Conservation (phyloP, 495 filamentous ascomycete species). For the Aeminium ludgeri region DNA sequence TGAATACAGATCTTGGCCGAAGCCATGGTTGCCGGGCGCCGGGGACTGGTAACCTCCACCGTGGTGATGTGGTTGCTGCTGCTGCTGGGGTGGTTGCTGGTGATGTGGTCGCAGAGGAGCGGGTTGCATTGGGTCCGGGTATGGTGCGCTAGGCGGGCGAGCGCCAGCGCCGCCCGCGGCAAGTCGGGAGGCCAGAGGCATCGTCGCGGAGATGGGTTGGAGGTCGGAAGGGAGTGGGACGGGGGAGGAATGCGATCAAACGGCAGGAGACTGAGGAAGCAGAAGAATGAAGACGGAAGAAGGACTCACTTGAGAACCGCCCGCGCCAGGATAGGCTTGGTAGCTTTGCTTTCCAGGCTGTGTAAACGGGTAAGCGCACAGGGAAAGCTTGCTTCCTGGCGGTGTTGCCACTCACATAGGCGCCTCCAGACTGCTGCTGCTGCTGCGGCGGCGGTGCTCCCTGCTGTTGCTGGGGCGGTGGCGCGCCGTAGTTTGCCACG, state of each 20-base stretch:
- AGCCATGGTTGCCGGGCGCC: slow-evolving; percentile 4
- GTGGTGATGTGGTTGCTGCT: slow-evolving; percentile 6
- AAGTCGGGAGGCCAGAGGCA: slow-evolving; percentile 11
- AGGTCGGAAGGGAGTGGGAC: background rate
- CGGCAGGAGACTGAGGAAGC: background rate
- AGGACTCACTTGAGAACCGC: slow-evolving; percentile 4
- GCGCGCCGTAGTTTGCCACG: slow-evolving; percentile 4
- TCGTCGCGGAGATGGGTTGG: slow-evolving; percentile 3
- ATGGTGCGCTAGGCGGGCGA: slow-evolving; percentile 1
- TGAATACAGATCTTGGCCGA: slow-evolving; percentile 14
- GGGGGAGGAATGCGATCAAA: background rate
- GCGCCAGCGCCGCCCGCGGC: slow-evolving; percentile 4
- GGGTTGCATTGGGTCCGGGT: too few relatives aligned
- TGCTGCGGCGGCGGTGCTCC: slow-evolving; percentile 11
- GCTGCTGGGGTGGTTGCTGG: slow-evolving; percentile 4
- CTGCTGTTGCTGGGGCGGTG: slow-evolving; percentile 3
- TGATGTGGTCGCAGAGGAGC: too few relatives aligned
- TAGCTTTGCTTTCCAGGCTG: slow-evolving; percentile 17
- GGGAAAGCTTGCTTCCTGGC: background rate
- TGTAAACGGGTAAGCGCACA: background rate
- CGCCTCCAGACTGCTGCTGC: slow-evolving; percentile 8
- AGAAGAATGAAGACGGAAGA: slow-evolving; percentile 5
- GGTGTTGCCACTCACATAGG: slow-evolving; percentile 10
- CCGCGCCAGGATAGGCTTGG: slow-evolving; percentile 15
- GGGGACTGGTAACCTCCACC: slow-evolving; percentile 6